Percentiles rank a stretch among this genome's conserved stretches.
phyloP scores from a whole-genome alignment of 2,329 filamentous ascomycete species.

The Paecilomyces variotii region DNA sequence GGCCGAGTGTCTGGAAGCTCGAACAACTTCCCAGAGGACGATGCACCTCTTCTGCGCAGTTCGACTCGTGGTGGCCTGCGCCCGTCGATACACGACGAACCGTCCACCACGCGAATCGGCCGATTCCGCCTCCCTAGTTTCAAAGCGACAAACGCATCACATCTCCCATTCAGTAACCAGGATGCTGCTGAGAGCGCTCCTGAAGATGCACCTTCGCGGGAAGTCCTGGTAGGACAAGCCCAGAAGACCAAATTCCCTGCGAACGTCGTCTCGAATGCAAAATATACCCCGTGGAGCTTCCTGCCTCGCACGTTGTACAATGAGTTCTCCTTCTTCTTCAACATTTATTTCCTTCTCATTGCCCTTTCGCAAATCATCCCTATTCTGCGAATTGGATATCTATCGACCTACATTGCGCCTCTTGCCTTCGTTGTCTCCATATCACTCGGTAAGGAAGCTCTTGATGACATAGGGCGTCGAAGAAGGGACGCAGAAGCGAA shows the following conservation, averaged over 20 bases:
- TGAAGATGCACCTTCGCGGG: conserved; percentile 52
- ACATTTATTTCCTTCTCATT: conserved; percentile 96
- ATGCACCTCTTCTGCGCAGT: conserved; percentile 61
- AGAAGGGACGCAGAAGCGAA: conserved; percentile 90
- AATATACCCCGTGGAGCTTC: conserved; percentile 93
- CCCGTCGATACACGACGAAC: conserved; percentile 25
- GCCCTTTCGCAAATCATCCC: conserved; percentile 90
- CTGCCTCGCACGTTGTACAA: conserved; percentile 92
- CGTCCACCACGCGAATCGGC: conserved; percentile 38
- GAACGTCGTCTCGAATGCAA: conserved; percentile 91
- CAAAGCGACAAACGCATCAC: conserved; percentile 38
- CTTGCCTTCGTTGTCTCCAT: conserved; percentile 86
- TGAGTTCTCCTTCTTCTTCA: conserved; percentile 99
- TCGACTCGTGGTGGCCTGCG: conserved; percentile 32
- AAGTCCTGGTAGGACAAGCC: conserved; percentile 64
- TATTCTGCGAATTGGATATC: conserved; percentile 80
- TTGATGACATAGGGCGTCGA: conserved; percentile 82
- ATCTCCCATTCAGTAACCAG: conserved; percentile 19
- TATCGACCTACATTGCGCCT: conserved; percentile 89
- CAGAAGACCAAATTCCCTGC: conserved; percentile 74
- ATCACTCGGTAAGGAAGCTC: conserved; percentile 90
- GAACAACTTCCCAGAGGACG: conserved; percentile 53
- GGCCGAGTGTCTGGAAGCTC: conserved; percentile 53
- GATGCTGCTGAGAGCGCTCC: conserved; percentile 31
- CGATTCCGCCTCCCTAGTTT: conserved; percentile 61